Conservation (phyloP, 495 filamentous ascomycete genomes). For the Copromyces sp. region DNA sequence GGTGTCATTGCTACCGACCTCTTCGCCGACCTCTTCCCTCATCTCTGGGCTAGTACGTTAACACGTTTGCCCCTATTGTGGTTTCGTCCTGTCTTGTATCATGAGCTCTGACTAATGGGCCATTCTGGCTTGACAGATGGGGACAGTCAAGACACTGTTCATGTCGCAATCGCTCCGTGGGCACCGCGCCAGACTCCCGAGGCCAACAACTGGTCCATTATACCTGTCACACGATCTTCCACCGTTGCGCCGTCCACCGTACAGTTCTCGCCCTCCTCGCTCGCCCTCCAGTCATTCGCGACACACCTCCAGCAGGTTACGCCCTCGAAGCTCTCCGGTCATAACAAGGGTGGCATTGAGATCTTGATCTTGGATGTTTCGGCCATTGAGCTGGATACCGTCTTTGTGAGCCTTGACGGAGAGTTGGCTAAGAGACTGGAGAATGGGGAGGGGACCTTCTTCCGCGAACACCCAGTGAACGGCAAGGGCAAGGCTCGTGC, state of each 20-base stretch:
- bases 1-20: slow-evolving; percentile 83
- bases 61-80: not conserved
- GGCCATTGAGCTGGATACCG: slow-evolving; percentile 66
- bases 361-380: slow-evolving; percentile 73
- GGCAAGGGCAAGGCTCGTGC: slow-evolving; percentile 19
- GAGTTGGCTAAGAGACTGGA: slow-evolving; percentile 52
- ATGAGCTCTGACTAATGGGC: slow-evolving; percentile 12
- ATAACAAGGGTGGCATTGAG: slow-evolving; percentile 56
- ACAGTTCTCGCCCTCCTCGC: slow-evolving; percentile 70
- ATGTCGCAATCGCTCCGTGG: slow-evolving; percentile 78
- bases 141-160: slow-evolving; percentile 32
- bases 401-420: slow-evolving; percentile 76
- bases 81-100: not conserved
- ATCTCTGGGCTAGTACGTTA: slow-evolving; percentile 31
- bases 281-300: slow-evolving; percentile 68
- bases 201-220: slow-evolving; percentile 67
- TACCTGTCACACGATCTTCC: slow-evolving; percentile 59
- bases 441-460: slow-evolving; percentile 47
- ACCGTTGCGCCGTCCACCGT: slow-evolving; percentile 62
- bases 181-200: slow-evolving; percentile 53
- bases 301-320: slow-evolving; percentile 47
- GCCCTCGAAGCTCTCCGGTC: slow-evolving; percentile 53
- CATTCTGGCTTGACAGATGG: slow-evolving; percentile 6
- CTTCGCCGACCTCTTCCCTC: slow-evolving; percentile 69
- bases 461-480: slow-evolving; percentile 33